A percentile compares a stretch with the other conserved stretches of the same genome.
Conservation (phyloP, 2,329 filamentous ascomycete species). For the Acrodontium crateriforme region DNA sequence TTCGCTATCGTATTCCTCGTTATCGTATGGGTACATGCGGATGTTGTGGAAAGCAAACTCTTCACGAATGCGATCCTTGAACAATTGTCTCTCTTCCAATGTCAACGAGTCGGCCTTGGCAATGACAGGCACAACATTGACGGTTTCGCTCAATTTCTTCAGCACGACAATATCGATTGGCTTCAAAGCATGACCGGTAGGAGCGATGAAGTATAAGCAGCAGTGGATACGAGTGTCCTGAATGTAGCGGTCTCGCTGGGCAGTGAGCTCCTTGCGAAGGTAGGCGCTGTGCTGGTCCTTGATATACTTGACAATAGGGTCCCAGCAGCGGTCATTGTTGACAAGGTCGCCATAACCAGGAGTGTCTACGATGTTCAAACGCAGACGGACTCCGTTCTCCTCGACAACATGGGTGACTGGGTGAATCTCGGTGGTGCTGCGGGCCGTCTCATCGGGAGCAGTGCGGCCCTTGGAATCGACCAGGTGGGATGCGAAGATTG, state of each 20-base stretch:
- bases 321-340: constrained; percentile 99
- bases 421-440: constrained; percentile 95
- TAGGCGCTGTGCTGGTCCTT: constrained; percentile 99
- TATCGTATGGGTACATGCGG: constrained; percentile 99
- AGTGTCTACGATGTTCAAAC: constrained; percentile 97
- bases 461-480: constrained; percentile 98
- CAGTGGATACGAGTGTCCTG: constrained; percentile 98
- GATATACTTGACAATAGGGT: constrained; percentile 99
- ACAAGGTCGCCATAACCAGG: constrained; percentile 96
- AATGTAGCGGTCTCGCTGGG: constrained; percentile 97
- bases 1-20: constrained; percentile 96
- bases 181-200: constrained; percentile 94
- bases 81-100: constrained; percentile 83
- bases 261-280: constrained; percentile 96
- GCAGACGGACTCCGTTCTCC: constrained; percentile 94
- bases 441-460: constrained; percentile 80
- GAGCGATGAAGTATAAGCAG: constrained; percentile 99
- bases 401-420: constrained; percentile 97
- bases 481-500: constrained; percentile 97
- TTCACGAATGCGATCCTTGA: constrained; percentile 98
- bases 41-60: constrained; percentile 99
- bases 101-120: constrained; percentile 96
- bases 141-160: constrained; percentile 98
- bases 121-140: constrained; percentile 97
- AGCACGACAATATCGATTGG: constrained; percentile 98